Evolutionary conservation across 2,329 filamentous ascomycete species (phyloP).

Genomic region (Stachybotrys echinatus): DNA sequence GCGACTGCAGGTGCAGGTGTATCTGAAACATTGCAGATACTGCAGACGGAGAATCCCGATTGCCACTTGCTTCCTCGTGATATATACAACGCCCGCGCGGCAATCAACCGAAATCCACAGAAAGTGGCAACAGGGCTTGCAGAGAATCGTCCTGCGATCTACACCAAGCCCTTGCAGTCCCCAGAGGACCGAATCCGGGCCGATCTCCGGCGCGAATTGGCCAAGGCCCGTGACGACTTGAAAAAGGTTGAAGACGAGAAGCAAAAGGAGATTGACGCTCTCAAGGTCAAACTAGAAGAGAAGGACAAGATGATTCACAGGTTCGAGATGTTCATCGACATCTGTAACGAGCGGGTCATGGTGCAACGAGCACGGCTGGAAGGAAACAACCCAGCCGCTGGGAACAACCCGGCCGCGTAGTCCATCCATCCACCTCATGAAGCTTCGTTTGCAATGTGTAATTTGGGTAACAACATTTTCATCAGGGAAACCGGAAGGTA

Average conservation of each 20-base stretch:
- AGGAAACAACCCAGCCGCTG: constrained; percentile 15
- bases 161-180: constrained; percentile 59
- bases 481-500: neutral
- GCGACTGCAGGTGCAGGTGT: constrained; percentile 51
- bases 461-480: neutral
- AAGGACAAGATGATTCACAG: constrained; percentile 58
- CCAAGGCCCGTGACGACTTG: constrained; percentile 51
- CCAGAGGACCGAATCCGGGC: constrained; percentile 60
- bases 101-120: constrained; percentile 59
- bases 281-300: constrained; percentile 56
- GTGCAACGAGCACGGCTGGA: constrained; percentile 40
- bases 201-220: constrained; percentile 55
- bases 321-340: constrained; percentile 67
- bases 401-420: constrained; percentile 17
- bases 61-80: constrained; percentile 59
- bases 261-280: constrained; percentile 51
- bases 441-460: constrained; percentile 7
- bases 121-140: constrained; percentile 56
- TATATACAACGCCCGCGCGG: constrained; percentile 63
- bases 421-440: constrained; percentile 5
- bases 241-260: constrained; percentile 50
- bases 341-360: constrained; percentile 63
- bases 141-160: constrained; percentile 58
- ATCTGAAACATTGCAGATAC: constrained; percentile 59
- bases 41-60: constrained; percentile 59